A percentile compares a stretch with the other conserved stretches of the same genome.
Conservation (phyloP, 1,139 yeast genomes). For the Blastobotrys serpentis region DNA sequence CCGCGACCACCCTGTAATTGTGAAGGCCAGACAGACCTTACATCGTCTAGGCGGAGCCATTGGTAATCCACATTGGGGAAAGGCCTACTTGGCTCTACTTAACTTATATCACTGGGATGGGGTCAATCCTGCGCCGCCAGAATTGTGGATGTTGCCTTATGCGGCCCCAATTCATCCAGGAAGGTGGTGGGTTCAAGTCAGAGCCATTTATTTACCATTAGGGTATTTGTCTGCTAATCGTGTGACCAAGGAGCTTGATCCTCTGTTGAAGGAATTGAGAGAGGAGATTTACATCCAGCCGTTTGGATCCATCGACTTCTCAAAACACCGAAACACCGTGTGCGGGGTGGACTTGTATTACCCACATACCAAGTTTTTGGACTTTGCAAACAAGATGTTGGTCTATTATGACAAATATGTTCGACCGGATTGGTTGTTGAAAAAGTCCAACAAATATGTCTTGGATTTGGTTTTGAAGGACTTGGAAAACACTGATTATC, state of each 20-base stretch:
- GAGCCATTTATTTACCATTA: conserved; percentile 86
- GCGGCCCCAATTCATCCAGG: conserved; percentile 85
- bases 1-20: conserved; percentile 71
- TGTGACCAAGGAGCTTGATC: conserved; percentile 59
- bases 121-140: conserved; percentile 98
- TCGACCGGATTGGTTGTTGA: conserved; percentile 72
- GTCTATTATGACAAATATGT: conserved; percentile 63
- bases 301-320: conserved; percentile 66
- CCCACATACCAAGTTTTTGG: conserved; percentile 75
- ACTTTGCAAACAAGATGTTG: conserved; percentile 60
- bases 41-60: conserved; percentile 82
- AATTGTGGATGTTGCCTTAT: conserved; percentile 86
- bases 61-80: conserved; percentile 97
- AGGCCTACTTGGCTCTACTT: conserved; percentile 79
- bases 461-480: conserved; percentile 73
- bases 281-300: conserved; percentile 71
- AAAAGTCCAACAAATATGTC: conserved; percentile 52
- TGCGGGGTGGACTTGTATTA: conserved; percentile 92
- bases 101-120: conserved; percentile 93
- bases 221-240: conserved; percentile 71
- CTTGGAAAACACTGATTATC: conserved; percentile 69
- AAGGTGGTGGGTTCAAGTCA: conserved; percentile 98
- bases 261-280: conserved; percentile 62
- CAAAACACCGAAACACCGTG: conserved; percentile 71
- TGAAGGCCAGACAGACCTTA: conserved; percentile 73